These are phyloP conservation scores for Aspergillus aculeatinus DNA, from an alignment of 2,329 filamentous ascomycete genomes.

Conservation along the genomic window DNA sequence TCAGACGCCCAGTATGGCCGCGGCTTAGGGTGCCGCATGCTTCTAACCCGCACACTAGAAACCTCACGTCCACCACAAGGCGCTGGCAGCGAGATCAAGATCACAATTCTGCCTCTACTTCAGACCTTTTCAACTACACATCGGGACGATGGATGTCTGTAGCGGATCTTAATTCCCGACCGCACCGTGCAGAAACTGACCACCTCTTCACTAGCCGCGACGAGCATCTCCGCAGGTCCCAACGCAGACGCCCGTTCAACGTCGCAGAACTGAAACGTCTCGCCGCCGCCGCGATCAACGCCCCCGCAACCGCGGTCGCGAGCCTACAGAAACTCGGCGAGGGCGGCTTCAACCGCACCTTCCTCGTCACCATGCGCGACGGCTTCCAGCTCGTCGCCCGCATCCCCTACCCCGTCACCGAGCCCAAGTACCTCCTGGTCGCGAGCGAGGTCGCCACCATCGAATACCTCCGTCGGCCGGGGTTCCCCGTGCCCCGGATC, in stretches of 20 bases:
- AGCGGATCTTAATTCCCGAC: neutral
- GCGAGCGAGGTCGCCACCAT: constrained; percentile 44
- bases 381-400: constrained; percentile 23
- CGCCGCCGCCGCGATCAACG: neutral
- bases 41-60: too few relatives aligned
- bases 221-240: neutral
- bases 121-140: neutral
- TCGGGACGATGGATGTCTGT: neutral
- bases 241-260: neutral
- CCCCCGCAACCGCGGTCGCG: constrained; percentile 10
- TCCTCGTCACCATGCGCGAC: constrained; percentile 24
- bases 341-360: constrained; percentile 30
- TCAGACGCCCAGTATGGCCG: neutral
- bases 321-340: constrained; percentile 30
- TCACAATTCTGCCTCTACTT: neutral
- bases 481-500: constrained; percentile 36
- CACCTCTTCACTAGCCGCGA: neutral
- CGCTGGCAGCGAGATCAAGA: neutral
- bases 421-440: constrained; percentile 27
- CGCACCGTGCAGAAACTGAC: neutral
- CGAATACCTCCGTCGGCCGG: constrained; percentile 31
- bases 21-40: neutral
- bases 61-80: neutral
- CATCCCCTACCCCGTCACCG: constrained; percentile 27
- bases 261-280: neutral